Evolutionary conservation across 2,329 filamentous ascomycete genomes (phyloP).

Genomic region (Colletotrichum navitas): DNA sequence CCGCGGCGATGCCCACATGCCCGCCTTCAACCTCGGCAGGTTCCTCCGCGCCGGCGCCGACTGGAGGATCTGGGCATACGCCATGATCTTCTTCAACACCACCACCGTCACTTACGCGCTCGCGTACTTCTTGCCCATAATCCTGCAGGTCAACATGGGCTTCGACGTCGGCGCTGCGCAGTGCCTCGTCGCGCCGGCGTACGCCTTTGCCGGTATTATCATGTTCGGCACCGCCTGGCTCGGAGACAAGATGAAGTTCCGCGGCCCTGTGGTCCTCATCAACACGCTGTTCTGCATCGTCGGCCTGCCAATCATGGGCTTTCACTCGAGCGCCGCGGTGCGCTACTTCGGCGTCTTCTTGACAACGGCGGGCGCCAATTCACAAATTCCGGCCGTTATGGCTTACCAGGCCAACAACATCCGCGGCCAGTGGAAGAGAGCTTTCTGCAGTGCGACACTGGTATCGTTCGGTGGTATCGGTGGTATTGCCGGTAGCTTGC

Average conservation of each 20-base stretch:
- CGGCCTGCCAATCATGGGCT: constrained; percentile 80
- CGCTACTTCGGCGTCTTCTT: constrained; percentile 83
- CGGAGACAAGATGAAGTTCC: constrained; percentile 75
- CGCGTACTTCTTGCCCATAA: constrained; percentile 83
- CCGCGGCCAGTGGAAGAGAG: constrained; percentile 89
- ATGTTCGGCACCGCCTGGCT: constrained; percentile 72
- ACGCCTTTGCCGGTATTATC: constrained; percentile 72
- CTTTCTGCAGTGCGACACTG: constrained; percentile 80
- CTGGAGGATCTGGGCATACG: constrained; percentile 73
- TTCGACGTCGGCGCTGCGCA: constrained; percentile 75
- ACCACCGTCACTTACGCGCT: constrained; percentile 82
- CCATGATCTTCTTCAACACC: constrained; percentile 71
- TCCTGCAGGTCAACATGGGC: constrained; percentile 72
- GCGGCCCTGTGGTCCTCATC: constrained; percentile 74
- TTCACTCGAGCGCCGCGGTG: constrained; percentile 65
- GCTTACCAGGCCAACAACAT: constrained; percentile 91
- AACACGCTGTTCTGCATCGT: constrained; percentile 77
- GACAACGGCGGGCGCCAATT: constrained; percentile 80
- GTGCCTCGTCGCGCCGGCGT: constrained; percentile 78
- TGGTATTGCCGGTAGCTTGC: constrained; percentile 79
- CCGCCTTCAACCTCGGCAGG: constrained; percentile 61
- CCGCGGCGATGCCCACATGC: constrained; percentile 67
- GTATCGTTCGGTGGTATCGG: constrained; percentile 84
- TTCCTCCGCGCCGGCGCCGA: constrained; percentile 64
- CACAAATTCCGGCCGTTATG: constrained; percentile 81